A percentile compares a stretch with the other conserved stretches of the same genome.
phyloP scores from a whole-genome alignment of 768 basidiomycete species.

The Tricholoma sp. region DNA sequence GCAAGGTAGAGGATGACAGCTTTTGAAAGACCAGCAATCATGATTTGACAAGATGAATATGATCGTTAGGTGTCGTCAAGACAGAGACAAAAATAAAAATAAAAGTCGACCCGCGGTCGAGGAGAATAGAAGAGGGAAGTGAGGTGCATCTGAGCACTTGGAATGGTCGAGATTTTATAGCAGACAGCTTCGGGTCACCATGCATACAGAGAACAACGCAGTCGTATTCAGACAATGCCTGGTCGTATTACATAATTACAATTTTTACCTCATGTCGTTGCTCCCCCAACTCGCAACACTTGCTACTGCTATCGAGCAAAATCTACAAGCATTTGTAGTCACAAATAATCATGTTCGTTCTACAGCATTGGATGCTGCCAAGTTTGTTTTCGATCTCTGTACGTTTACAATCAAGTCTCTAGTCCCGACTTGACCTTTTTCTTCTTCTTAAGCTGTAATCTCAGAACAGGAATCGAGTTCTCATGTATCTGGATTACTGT shows the following conservation, averaged over 20 bases:
- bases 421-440: slow-evolving; percentile 9
- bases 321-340: slow-evolving; percentile 49
- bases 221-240: background rate
- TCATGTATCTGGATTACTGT: slow-evolving; percentile 60
- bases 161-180: background rate
- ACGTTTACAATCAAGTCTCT: slow-evolving; percentile 18
- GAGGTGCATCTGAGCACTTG: slow-evolving; percentile 9
- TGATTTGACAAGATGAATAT: slow-evolving; percentile 33
- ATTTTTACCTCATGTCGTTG: no score
- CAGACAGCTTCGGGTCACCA: background rate
- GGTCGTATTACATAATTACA: background rate
- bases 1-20: slow-evolving; percentile 62
- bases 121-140: slow-evolving; percentile 11
- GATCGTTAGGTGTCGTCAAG: background rate
- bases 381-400: slow-evolving; percentile 77
- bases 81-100: slow-evolving; percentile 4
- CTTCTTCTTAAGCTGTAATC: slow-evolving; percentile 46
- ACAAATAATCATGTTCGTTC: slow-evolving; percentile 49
- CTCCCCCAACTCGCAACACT: slow-evolving; percentile 40
- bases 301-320: slow-evolving; percentile 48
- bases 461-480: slow-evolving; percentile 62
- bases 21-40: slow-evolving; percentile 72
- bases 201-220: background rate
- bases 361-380: slow-evolving; percentile 62
- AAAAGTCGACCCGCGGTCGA: slow-evolving; percentile 8